Evolutionary conservation across 768 basidiomycete species (phyloP), one percentile per base, ranked within the genome.

Genomic region (Lanmaoa pseudosensibilis): DNA sequence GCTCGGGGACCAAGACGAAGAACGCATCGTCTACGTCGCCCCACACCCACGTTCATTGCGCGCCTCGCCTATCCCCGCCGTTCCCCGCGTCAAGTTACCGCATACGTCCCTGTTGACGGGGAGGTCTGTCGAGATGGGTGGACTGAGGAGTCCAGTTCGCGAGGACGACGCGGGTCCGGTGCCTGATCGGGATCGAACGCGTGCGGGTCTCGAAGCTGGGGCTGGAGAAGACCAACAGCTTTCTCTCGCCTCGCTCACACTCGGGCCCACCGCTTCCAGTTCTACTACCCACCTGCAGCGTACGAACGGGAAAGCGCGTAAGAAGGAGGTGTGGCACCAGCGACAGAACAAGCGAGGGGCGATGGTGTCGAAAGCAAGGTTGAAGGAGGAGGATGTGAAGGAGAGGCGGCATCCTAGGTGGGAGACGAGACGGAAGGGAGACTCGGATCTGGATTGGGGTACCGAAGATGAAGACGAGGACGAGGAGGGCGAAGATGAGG

Each of bases 11-110:
- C 46, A 52, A 30, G 59, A 67, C 3, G 58, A 68, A 19, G 90
- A 92, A 54, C 66, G 81, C 5, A 90, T 92, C 52, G 88, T 92
- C 11, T 91, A 91, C 64, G 85, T 84, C 25, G 88, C 88, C 0
- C 89, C 90, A 0, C 81, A 88, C 64, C 89, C 88, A 5, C 81
- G 86, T 1, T 62, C 62, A 4, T 50, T 52, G 4, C 51, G 56
- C 23, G 44, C 33, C 27, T 59, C 68, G 5, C 66, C 66, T 43
- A 2, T 45, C 7, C 48, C 63, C 11, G 10, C 54, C 40, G n/a
- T 58, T 6, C 63, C 63, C 2, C 55, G 54, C 10, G 58, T 63
- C 50, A 46, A 53, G 25, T 41, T 69, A 16, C 62, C 70, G 15
- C 33, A 51, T 5, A 67, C 59, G 33, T 72, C 70, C 4, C 55